Base-by-base conservation (phyloP, 176 grass and related monocot species). In the Zea luxurians region DNA sequence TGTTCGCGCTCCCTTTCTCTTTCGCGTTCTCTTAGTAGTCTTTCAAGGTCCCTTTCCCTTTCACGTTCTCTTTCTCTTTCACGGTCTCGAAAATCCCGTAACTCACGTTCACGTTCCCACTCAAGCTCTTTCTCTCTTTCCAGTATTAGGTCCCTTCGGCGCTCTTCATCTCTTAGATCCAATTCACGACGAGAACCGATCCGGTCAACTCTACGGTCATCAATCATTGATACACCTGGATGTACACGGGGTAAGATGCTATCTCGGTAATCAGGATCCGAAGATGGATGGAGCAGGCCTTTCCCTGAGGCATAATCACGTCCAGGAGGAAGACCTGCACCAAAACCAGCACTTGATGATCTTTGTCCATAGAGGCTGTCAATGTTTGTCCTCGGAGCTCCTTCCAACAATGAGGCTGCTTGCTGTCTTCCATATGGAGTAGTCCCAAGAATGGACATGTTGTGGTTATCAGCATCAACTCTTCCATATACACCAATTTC, bases 91-190 rank as follows among this genome's bases (percentile, higher is more conserved):
- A 88, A 73, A 57, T 84, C 76, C 57, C 71, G 76, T 13, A 88
- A 57, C 47, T 88, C 86, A 1, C 55, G 70, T 42, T 88, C 81
- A 0, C 81, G 76, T 17, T 88, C 86, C 63, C 86, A 50, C 40
- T 84, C 86, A 46, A 47, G 63, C 41, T 88, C 86, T n/a, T 84
- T 88, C 0, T 88, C 86, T 79, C 86, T 84, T 84, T 88, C 86
- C 76, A 88, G 12, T 8, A 95, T 41, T 46, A 90, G 48, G 46
- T 89, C 92, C 79, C 92, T 88, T 71, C 82, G 83, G 27, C 44
- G 92, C 53, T 99, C 92, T 76, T 93, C 90, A n/a, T 99, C 96
- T 78, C 96, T 99, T 77, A 94, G 45, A 47, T 95, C 96, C 74
- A 94, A 10, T 71, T 94, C 92, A 82, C 80, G 88, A 38, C 73